phyloP scores from a whole-genome alignment of 2,329 filamentous ascomycete genomes.

The Cladophialophora exuberans region DNA sequence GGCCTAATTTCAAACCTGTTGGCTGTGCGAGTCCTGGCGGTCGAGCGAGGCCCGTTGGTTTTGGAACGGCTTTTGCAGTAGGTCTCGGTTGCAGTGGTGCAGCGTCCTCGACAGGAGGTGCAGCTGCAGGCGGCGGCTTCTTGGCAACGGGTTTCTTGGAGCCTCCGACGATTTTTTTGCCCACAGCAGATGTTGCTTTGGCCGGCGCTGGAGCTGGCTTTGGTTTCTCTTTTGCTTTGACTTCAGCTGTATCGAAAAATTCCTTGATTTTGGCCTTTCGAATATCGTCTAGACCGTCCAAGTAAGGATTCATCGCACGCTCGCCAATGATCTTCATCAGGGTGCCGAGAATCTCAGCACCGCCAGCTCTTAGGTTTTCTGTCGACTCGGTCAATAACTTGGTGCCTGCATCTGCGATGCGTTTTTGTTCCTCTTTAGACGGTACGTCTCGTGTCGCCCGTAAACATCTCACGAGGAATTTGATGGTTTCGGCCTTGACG shows the following conservation, averaged over 20 bases:
- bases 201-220: slow-evolving; percentile 71
- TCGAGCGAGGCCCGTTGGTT: slow-evolving; percentile 48
- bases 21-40: slow-evolving; percentile 47
- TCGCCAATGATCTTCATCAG: slow-evolving; percentile 99
- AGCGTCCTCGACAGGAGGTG: slow-evolving; percentile 58
- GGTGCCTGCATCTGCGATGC: slow-evolving; percentile 84
- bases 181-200: slow-evolving; percentile 53
- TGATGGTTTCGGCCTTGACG: slow-evolving; percentile 92
- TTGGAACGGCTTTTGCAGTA: slow-evolving; percentile 45
- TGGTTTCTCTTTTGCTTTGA: slow-evolving; percentile 89
- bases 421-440: slow-evolving; percentile 77
- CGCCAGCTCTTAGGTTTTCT: slow-evolving; percentile 81
- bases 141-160: slow-evolving; percentile 54
- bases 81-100: slow-evolving; percentile 53
- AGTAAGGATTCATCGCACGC: slow-evolving; percentile 86
- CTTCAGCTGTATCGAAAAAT: slow-evolving; percentile 78
- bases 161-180: slow-evolving; percentile 57
- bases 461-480: slow-evolving; percentile 87
- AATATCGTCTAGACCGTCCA: slow-evolving; percentile 94
- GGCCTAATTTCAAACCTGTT: slow-evolving; percentile 45
- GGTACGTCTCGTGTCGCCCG: slow-evolving; percentile 83
- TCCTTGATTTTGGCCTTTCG: slow-evolving; percentile 95
- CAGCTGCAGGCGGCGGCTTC: slow-evolving; percentile 55
- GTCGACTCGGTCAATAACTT: slow-evolving; percentile 89
- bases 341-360: slow-evolving; percentile 88